phyloP scores from a whole-genome alignment of 129 eudicot genomes.

The Glebionis coronaria region DNA sequence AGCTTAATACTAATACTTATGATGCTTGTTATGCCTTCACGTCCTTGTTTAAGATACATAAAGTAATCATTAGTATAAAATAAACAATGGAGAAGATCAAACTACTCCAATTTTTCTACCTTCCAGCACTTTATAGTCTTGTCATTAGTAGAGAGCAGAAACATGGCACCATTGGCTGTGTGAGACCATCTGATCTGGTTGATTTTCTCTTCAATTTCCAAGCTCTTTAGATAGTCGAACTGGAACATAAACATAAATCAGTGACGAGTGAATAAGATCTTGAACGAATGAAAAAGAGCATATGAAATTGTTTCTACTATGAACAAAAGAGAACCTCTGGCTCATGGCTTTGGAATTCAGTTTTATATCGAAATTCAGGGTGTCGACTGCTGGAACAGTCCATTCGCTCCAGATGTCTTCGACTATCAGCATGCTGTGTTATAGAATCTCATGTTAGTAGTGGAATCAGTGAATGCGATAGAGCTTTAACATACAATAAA shows the following conservation, averaged over 20 bases:
- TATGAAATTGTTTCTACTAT: too few relatives aligned
- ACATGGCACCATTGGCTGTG: constrained; percentile 63
- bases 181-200: constrained; percentile 96
- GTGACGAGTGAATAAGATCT: too few relatives aligned
- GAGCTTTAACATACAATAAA: constrained; percentile 1
- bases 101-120: constrained; percentile 35
- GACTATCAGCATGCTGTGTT: constrained; percentile 5
- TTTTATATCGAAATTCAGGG: constrained; percentile 9
- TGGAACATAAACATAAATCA: constrained; percentile 35
- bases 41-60: neutral
- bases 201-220: constrained; percentile 94
- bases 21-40: neutral
- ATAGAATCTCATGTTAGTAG: neutral
- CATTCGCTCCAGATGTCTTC: neutral
- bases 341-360: constrained; percentile 7
- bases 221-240: constrained; percentile 95
- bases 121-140: constrained; percentile 47
- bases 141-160: constrained; percentile 87
- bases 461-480: neutral
- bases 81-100: neutral
- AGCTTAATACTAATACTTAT: neutral
- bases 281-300: too few relatives aligned
- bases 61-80: neutral
- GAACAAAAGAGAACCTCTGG: constrained; percentile 1
- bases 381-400: constrained; percentile 2